Percentiles rank a stretch among this genome's conserved stretches.
Conservation (phyloP, 1,284 basidiomycete species). For the Puccinia triticina region DNA sequence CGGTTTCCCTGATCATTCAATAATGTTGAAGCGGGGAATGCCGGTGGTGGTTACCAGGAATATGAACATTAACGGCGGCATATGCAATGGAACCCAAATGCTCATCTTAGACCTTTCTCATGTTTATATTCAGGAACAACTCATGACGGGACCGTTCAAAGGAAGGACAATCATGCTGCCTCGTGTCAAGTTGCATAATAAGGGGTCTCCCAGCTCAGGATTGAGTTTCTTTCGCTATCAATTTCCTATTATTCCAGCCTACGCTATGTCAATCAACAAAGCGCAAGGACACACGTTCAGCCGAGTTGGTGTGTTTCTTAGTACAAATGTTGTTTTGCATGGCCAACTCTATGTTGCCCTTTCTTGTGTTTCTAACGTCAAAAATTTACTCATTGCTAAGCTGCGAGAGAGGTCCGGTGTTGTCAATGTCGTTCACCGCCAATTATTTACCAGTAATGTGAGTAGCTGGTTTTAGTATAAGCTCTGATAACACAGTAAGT, state of each 20-base stretch:
- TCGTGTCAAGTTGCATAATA: not conserved
- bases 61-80: not conserved
- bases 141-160: too few relatives aligned
- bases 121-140: not conserved
- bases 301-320: not conserved
- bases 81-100: constrained; percentile 11
- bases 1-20: not conserved
- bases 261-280: not conserved
- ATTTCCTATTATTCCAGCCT: not conserved
- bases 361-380: not conserved
- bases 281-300: not conserved
- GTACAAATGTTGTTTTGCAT: not conserved
- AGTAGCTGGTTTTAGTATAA: too few relatives aligned
- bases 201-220: not conserved
- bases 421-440: not conserved
- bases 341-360: constrained; percentile 32
- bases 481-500: too few relatives aligned
- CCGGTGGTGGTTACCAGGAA: not conserved
- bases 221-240: not conserved
- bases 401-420: not conserved
- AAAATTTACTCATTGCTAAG: not conserved
- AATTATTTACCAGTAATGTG: too few relatives aligned
- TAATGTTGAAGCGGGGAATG: not conserved
- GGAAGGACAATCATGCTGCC: not conserved
- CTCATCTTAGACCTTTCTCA: not conserved